Percentiles rank a stretch among this genome's conserved stretches.
These are phyloP conservation scores for Helichrysum umbraculigerum DNA, from an alignment of 129 eudicot genomes.

Conservation along the genomic window DNA sequence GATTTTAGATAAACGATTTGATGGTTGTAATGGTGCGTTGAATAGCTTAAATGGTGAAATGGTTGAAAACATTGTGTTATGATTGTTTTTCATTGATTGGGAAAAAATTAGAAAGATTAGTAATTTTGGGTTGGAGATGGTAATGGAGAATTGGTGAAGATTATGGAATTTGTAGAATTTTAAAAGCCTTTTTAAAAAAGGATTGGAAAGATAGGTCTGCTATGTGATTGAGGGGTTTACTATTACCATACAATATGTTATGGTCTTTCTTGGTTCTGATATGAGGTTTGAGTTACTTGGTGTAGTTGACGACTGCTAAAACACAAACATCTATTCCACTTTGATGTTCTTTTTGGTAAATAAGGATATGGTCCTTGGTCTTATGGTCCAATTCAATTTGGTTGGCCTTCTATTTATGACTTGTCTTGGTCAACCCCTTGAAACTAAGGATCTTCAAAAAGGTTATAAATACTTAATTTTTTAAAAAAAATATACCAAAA, in stretches of 20 bases:
- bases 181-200: too few species aligned
- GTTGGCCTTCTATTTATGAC: not conserved
- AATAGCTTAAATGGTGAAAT: constrained; percentile 28
- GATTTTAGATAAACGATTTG: constrained; percentile 32
- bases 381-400: not conserved
- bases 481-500: too few species aligned
- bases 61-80: constrained; percentile 24
- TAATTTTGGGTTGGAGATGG: constrained; percentile 4
- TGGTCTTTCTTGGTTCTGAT: not conserved
- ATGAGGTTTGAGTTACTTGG: constrained; percentile 22
- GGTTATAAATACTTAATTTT: too few species aligned
- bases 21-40: constrained; percentile 27
- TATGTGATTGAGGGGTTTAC: constrained; percentile 4
- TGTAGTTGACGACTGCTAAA: constrained; percentile 23
- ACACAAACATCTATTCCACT: constrained; percentile 7
- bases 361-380: constrained; percentile 12
- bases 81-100: constrained; percentile 33
- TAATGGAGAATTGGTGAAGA: not conserved
- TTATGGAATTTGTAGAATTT: constrained; percentile 5
- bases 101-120: too few species aligned
- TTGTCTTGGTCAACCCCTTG: not conserved
- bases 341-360: not conserved
- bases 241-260: not conserved
- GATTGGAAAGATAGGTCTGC: constrained; percentile 8
- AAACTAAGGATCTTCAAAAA: not conserved